Percentiles rank a stretch among this genome's conserved stretches.
These are phyloP conservation scores for Phytophthora fragariaefolia DNA, from an alignment of 352 stramenopile species.

Conservation along the genomic window DNA sequence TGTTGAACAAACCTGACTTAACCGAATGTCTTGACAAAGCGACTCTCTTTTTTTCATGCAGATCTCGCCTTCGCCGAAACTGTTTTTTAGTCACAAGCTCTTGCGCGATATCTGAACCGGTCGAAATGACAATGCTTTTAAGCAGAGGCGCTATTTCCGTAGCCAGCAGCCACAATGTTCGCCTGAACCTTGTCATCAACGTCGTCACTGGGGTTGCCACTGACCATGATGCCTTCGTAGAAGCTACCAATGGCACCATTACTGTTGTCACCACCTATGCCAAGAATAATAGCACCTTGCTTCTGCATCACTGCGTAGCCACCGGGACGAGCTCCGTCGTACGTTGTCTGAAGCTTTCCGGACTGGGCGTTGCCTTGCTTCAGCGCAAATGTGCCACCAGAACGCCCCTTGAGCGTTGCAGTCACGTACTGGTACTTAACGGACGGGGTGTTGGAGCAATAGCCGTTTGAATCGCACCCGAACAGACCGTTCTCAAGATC, in stretches of 20 bases:
- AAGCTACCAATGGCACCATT: conserved; percentile 24
- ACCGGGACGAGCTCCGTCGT: conserved; percentile 26
- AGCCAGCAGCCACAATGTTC: conserved; percentile 25
- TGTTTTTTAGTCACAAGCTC: no score
- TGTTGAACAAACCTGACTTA: no score
- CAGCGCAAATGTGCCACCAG: conserved; percentile 23
- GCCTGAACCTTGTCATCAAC: conserved; percentile 27
- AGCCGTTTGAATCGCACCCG: conserved; percentile 15
- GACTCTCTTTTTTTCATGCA: no score
- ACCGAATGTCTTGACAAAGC: no score
- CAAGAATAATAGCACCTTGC: conserved; percentile 30
- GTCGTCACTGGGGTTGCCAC: conserved; percentile 15
- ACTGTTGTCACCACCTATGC: conserved; percentile 32
- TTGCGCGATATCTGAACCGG: no score
- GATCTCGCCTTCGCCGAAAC: no score
- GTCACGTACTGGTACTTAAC: conserved; percentile 18
- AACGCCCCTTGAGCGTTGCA: conserved; percentile 32
- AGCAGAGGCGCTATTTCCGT: conserved; percentile 3
- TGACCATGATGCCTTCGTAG: conserved; percentile 31
- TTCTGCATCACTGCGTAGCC: conserved; percentile 32
- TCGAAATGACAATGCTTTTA: no score
- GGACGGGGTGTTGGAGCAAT: conserved; percentile 17
- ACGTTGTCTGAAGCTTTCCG: conserved; percentile 18
- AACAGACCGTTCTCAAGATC: conserved; percentile 34
- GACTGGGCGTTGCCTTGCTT: conserved; percentile 30